Evolutionary conservation across 1,284 basidiomycete genomes (phyloP).

Genomic region (Ustilago curta): DNA sequence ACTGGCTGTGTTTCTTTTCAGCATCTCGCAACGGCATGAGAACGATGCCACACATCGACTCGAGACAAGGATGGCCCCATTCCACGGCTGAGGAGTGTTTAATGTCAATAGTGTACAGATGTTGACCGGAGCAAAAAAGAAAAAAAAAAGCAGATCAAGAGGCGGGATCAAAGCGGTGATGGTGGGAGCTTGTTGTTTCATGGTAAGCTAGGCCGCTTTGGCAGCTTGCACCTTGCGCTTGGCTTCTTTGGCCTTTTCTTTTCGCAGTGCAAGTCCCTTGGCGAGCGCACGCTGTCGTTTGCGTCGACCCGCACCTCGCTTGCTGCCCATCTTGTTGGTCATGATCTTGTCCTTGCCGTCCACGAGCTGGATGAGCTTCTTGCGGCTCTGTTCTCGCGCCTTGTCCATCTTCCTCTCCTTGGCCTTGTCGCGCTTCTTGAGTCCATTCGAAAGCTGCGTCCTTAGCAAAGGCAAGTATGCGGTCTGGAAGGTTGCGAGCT

Average conservation of each 20-base stretch:
- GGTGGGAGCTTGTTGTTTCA: background rate
- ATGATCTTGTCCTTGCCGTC: slow-evolving; percentile 56
- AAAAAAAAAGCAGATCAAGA: background rate
- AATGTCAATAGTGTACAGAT: slow-evolving; percentile 4
- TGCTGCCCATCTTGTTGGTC: slow-evolving; percentile 54
- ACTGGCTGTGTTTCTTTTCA: no score
- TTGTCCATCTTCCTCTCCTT: slow-evolving; percentile 66
- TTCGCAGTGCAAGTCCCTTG: slow-evolving; percentile 48
- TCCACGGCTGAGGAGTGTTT: no score
- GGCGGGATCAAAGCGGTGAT: background rate
- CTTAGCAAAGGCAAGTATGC: slow-evolving; percentile 58
- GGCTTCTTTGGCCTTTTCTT: slow-evolving; percentile 52
- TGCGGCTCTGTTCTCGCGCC: slow-evolving; percentile 47
- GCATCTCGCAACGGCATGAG: no score
- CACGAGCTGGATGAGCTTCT: slow-evolving; percentile 56
- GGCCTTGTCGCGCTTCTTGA: slow-evolving; percentile 66
- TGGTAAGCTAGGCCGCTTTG: slow-evolving; percentile 19
- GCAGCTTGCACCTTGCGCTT: slow-evolving; percentile 33
- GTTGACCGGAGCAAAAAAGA: no score
- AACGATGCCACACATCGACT: no score
- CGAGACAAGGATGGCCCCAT: no score
- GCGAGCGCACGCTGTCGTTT: slow-evolving; percentile 54
- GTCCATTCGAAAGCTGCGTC: slow-evolving; percentile 45
- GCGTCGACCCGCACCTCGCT: slow-evolving; percentile 58
- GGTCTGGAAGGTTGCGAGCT: slow-evolving; percentile 47